Conservation (phyloP, 495 filamentous ascomycete species). For the Daldinia decipiens region DNA sequence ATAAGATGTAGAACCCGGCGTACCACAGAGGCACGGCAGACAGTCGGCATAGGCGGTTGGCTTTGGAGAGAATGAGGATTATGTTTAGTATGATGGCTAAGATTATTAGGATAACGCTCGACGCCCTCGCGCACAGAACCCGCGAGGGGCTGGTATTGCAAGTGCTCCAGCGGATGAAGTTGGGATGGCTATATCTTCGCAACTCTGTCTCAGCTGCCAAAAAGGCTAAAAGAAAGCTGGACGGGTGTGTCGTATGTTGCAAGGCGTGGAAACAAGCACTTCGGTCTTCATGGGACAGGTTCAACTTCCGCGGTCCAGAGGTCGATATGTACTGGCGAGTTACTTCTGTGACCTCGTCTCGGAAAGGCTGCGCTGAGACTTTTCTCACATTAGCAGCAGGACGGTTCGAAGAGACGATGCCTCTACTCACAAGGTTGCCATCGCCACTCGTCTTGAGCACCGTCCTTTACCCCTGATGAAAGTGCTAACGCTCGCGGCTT, state of each 20-base stretch:
- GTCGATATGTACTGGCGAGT: conserved; percentile 72
- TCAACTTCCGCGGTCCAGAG: conserved; percentile 67
- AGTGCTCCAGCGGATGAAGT: conserved; percentile 74
- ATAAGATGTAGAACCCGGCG: conserved; percentile 67
- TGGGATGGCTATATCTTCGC: conserved; percentile 70
- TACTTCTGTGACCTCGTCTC: conserved; percentile 70
- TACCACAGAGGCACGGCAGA: conserved; percentile 66
- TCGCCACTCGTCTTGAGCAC: conserved; percentile 25
- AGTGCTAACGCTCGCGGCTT: conserved; percentile 33
- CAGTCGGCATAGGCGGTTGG: conserved; percentile 63
- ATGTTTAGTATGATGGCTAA: conserved; percentile 63
- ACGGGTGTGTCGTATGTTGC: conserved; percentile 75
- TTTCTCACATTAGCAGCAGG: neutral
- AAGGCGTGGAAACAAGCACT: conserved; percentile 68
- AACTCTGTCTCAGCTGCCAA: conserved; percentile 67
- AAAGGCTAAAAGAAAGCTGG: conserved; percentile 67
- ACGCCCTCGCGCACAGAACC: conserved; percentile 65
- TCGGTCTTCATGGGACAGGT: conserved; percentile 70
- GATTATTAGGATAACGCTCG: conserved; percentile 62
- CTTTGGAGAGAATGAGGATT: conserved; percentile 65
- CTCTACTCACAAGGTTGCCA: conserved; percentile 52
- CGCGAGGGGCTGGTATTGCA: conserved; percentile 71
- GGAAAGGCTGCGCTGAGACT: conserved; percentile 78
- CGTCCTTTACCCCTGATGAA: conserved; percentile 7
- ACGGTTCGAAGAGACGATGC: neutral